These are phyloP conservation scores for Cyberlindnera misumaiensis DNA, from an alignment of 805 yeast genomes.

Conservation along the genomic window DNA sequence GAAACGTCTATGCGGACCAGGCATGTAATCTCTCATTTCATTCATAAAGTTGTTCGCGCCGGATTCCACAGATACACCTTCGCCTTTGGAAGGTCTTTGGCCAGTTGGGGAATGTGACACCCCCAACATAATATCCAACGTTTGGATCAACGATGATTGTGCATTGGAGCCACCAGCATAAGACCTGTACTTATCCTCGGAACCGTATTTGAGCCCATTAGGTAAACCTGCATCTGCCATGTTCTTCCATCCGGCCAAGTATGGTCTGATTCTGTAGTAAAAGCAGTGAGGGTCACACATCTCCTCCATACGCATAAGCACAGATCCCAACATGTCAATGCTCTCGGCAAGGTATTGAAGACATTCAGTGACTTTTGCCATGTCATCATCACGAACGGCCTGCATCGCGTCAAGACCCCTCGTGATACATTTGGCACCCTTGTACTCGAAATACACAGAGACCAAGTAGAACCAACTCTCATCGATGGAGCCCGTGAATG, in stretches of 20 bases:
- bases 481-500: slow-evolving; percentile 86
- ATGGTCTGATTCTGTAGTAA: slow-evolving; percentile 81
- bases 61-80: slow-evolving; percentile 22
- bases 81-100: slow-evolving; percentile 27
- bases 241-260: slow-evolving; percentile 88
- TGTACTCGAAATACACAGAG: slow-evolving; percentile 77
- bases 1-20: slow-evolving; percentile 75
- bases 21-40: slow-evolving; percentile 89
- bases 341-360: slow-evolving; percentile 66
- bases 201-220: slow-evolving; percentile 73
- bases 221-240: slow-evolving; percentile 83
- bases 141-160: slow-evolving; percentile 84
- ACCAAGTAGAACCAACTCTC: slow-evolving; percentile 93
- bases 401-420: slow-evolving; percentile 63
- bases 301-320: slow-evolving; percentile 79
- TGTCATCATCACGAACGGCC: slow-evolving; percentile 42
- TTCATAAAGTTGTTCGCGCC: slow-evolving; percentile 51
- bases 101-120: slow-evolving; percentile 81
- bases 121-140: slow-evolving; percentile 68
- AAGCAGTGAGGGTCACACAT: slow-evolving; percentile 93
- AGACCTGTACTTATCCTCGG: slow-evolving; percentile 44
- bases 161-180: slow-evolving; percentile 93
- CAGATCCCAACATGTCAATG: slow-evolving; percentile 66
- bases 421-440: slow-evolving; percentile 66
- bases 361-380: slow-evolving; percentile 32